phyloP scores from a whole-genome alignment of 805 yeast species.

The Scheffersomyces stipitis region DNA sequence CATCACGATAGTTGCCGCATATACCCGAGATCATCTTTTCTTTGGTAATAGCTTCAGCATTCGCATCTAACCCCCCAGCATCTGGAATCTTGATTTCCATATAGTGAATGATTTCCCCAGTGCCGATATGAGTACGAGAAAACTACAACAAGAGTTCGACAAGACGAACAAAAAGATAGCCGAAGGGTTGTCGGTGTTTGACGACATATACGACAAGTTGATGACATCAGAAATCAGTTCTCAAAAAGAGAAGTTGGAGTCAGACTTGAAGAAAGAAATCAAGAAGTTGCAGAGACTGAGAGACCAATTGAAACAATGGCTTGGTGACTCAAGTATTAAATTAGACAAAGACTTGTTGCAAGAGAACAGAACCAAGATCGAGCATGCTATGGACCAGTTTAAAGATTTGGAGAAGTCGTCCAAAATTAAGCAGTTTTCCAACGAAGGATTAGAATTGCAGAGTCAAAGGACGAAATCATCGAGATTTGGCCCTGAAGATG shows the following conservation, averaged over 20 bases:
- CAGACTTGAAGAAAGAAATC: slow-evolving; percentile 90
- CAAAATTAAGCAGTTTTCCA: slow-evolving; percentile 91
- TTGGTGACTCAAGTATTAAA: slow-evolving; percentile 86
- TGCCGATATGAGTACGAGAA: slow-evolving; percentile 39
- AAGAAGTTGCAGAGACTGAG: slow-evolving; percentile 90
- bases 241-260: slow-evolving; percentile 90
- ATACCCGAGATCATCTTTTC: no score
- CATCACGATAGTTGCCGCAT: no score
- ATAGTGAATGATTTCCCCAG: neutral
- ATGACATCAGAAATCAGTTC: slow-evolving; percentile 77
- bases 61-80: no score
- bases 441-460: slow-evolving; percentile 83
- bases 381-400: slow-evolving; percentile 94
- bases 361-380: slow-evolving; percentile 69
- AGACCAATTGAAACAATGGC: slow-evolving; percentile 95
- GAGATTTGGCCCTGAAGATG: slow-evolving; percentile 62
- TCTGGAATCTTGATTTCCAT: no score
- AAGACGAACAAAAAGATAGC: slow-evolving; percentile 86
- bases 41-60: no score
- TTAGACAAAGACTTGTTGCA: slow-evolving; percentile 49
- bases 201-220: slow-evolving; percentile 81
- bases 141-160: slow-evolving; percentile 75
- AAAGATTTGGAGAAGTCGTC: slow-evolving; percentile 90
- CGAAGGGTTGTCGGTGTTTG: slow-evolving; percentile 87
- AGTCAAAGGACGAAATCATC: slow-evolving; percentile 31